Evolutionary conservation across 2,329 filamentous ascomycete genomes (phyloP).

Genomic region (Fusarium succisae): DNA sequence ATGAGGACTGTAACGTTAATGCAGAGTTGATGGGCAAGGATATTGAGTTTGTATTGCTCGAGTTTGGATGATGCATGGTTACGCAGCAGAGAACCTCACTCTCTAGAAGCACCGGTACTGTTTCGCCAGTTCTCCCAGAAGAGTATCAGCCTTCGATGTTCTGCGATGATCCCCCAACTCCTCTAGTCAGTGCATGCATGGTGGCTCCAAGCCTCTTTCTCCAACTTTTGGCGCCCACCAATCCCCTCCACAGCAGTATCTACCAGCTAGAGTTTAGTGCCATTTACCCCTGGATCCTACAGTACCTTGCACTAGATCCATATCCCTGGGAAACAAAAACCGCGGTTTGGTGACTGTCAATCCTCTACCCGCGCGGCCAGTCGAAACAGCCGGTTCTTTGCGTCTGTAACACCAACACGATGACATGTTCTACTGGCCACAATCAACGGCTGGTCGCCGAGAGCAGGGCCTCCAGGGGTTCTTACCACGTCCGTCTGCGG

Average conservation of each 20-base stretch:
- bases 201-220: slow-evolving; percentile 12
- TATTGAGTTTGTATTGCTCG: neutral
- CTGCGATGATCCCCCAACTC: neutral
- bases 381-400: slow-evolving; percentile 35
- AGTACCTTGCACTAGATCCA: neutral
- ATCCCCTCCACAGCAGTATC: slow-evolving; percentile 19
- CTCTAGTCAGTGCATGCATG: neutral
- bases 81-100: neutral
- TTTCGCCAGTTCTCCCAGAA: neutral
- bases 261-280: slow-evolving; percentile 17
- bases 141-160: neutral
- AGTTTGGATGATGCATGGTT: neutral
- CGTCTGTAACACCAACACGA: slow-evolving; percentile 35
- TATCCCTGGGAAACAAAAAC: slow-evolving; percentile 1
- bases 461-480: slow-evolving; percentile 16
- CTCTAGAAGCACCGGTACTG: neutral
- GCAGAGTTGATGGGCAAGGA: slow-evolving; percentile 22
- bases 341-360: neutral
- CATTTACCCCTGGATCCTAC: slow-evolving; percentile 17
- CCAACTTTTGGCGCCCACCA: slow-evolving; percentile 12
- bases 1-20: slow-evolving; percentile 20
- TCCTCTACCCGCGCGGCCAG: slow-evolving; percentile 39
- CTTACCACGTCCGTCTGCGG: slow-evolving; percentile 14
- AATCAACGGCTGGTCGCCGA: slow-evolving; percentile 20
- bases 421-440: slow-evolving; percentile 29